These are phyloP conservation scores for Cymbidium sinense DNA, from an alignment of 106 monocot genomes.

Conservation along the genomic window DNA sequence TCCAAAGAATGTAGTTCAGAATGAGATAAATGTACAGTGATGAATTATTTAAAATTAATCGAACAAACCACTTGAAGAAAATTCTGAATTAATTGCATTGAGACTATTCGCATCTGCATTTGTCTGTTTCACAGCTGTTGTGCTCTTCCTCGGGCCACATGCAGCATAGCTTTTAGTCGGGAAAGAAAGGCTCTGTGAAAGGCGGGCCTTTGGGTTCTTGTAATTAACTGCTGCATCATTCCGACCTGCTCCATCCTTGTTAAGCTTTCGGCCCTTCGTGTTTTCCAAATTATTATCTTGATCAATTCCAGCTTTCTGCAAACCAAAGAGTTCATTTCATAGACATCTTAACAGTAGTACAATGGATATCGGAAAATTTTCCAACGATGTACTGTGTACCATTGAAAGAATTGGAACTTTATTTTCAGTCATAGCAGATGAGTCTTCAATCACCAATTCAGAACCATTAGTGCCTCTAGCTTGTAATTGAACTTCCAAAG, in stretches of 20 bases:
- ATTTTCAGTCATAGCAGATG: neutral
- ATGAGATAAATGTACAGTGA: neutral
- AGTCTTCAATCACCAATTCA: neutral
- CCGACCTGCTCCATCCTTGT: conserved; percentile 5
- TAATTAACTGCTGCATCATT: conserved; percentile 8
- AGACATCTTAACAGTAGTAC: neutral
- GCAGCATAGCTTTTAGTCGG: conserved; percentile 21
- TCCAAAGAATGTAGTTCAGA: neutral
- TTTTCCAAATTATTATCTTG: conserved; percentile 14
- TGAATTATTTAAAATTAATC: conserved; percentile 1
- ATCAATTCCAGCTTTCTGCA: conserved; percentile 4
- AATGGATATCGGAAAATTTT: neutral
- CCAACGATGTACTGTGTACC: conserved; percentile 9
- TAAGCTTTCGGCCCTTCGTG: conserved; percentile 4
- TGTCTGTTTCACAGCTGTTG: conserved; percentile 14
- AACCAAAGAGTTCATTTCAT: neutral
- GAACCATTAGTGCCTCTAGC: conserved; percentile 8
- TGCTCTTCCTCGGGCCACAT: conserved; percentile 27
- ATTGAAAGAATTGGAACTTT: conserved; percentile 6
- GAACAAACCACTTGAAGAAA: conserved; percentile 9
- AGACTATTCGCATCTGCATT: conserved; percentile 22
- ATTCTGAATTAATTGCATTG: conserved; percentile 16
- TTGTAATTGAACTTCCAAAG: neutral
- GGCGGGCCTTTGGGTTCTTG: conserved; percentile 15
- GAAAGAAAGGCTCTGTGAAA: conserved; percentile 44